Conservation (phyloP, 2,329 filamentous ascomycete genomes). For the Ophiostoma himal-ulmi region DNA sequence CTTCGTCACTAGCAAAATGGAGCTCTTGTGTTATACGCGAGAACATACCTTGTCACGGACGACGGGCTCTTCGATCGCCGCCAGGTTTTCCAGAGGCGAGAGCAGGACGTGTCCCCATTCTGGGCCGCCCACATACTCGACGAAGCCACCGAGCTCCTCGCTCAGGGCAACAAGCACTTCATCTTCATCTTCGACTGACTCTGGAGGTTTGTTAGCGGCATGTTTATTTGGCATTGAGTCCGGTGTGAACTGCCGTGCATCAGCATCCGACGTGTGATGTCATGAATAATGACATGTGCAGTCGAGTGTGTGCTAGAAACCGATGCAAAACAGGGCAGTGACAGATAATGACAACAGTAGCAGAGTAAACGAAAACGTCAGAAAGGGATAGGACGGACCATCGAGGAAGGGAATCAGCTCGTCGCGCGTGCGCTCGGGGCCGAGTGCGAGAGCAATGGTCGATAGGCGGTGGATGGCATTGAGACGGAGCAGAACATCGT, state of each 20-base stretch:
- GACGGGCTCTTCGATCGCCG: slow-evolving; percentile 95
- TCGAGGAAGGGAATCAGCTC: slow-evolving; percentile 99
- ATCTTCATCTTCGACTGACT: slow-evolving; percentile 98
- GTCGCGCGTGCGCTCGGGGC: slow-evolving; percentile 92
- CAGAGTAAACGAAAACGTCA: neutral
- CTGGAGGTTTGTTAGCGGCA: slow-evolving; percentile 44
- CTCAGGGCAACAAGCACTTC: slow-evolving; percentile 95
- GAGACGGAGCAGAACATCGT: slow-evolving; percentile 94
- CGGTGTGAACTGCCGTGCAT: neutral
- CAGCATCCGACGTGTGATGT: neutral
- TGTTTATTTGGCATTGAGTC: neutral
- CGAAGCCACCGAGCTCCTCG: slow-evolving; percentile 92
- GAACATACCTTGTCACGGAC: slow-evolving; percentile 85
- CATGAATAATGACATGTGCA: neutral
- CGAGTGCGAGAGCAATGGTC: slow-evolving; percentile 93
- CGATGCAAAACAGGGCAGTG: neutral
- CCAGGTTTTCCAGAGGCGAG: slow-evolving; percentile 94
- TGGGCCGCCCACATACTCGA: slow-evolving; percentile 94
- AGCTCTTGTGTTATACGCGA: neutral
- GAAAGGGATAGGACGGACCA: slow-evolving; percentile 55
- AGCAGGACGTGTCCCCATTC: slow-evolving; percentile 93
- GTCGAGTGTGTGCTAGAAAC: neutral
- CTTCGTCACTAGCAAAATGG: neutral
- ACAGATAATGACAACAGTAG: neutral
- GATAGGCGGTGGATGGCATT: slow-evolving; percentile 98